Base-by-base conservation (phyloP, 225 moss, liverwort and hornwort species). In the Straminergon stramineum region DNA sequence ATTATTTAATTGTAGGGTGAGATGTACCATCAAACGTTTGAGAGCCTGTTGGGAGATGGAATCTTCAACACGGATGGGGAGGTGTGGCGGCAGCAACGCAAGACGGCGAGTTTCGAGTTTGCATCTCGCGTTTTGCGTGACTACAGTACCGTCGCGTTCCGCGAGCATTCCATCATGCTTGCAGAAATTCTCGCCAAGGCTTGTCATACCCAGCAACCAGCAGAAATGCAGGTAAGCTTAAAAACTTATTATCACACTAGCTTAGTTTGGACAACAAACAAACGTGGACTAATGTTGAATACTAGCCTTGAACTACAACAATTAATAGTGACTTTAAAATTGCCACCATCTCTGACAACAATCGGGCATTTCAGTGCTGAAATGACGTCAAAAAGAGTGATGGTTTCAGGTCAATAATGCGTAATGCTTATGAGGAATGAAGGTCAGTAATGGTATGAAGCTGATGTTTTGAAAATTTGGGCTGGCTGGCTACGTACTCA, bases 11-110 rank as follows among this genome's bases (percentile, higher is more conserved):
- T 20, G 13, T 34, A 94, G 94, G 93, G 94, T n/a, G 90, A 91
- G 81, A 13, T 89, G 63, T 93, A 84, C 86, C 91, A 89, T 11
- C 45, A 73, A 11, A 87, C 57, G 1, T 89, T 94, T 77, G 81
- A 94, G 88, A 83, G 53, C 23, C 85, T 94, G 0, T 80, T 94
- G 17, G 94, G 94, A 43, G 75, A 93, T 31, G 94, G 94, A 23
- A 94, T 94, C 18, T 93, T 94, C 89, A 94, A 92, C 91, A 71
- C 84, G 4, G 94, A 94, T 71, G 94, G 93, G 45, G 93, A 94
- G 31, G 70, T 73, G 41, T 94, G 94, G 94, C 93, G 93, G 55
- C 91, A 94, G 32, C 94, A 94, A 65, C 83, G 93, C 34, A 94
- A 94, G 81, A 86, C 87, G 2, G 90, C 93, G 0, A 91, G 91